A percentile compares a stretch with the other conserved stretches of the same genome.
These are phyloP conservation scores for Nothophytophthora sp. DNA, from an alignment of 352 stramenopile species.

Conservation along the genomic window DNA sequence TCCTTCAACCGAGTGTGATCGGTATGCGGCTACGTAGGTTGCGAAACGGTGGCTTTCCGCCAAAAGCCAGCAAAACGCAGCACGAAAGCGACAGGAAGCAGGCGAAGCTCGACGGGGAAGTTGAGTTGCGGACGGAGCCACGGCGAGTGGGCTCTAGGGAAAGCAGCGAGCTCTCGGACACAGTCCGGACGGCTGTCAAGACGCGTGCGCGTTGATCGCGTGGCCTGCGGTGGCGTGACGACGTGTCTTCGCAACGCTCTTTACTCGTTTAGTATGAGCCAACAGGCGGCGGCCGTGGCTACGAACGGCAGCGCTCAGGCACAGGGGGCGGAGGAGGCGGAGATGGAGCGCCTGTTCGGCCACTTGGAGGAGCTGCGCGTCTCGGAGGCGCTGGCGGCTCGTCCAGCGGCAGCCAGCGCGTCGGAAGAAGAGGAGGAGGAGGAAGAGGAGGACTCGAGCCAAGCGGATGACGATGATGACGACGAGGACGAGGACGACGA, in stretches of 20 bases:
- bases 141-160: too few species aligned
- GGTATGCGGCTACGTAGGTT: too few species aligned
- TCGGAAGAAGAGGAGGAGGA: constrained; percentile 41
- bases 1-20: too few species aligned
- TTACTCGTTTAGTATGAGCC: constrained; percentile 32
- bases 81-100: too few species aligned
- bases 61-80: too few species aligned
- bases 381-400: constrained; percentile 35
- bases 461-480: constrained; percentile 62
- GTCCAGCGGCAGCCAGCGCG: too few species aligned
- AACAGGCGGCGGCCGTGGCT: constrained; percentile 1
- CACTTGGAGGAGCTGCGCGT: constrained; percentile 55
- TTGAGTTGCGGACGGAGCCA: too few species aligned
- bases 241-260: constrained; percentile 4
- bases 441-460: constrained; percentile 51
- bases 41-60: too few species aligned
- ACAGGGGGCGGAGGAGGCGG: constrained; percentile 37
- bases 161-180: background rate
- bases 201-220: constrained; percentile 2
- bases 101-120: too few species aligned
- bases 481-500: constrained; percentile 72
- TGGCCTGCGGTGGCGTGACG: background rate
- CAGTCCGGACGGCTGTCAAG: background rate
- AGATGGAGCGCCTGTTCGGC: constrained; percentile 53
- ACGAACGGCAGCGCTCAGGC: constrained; percentile 17